phyloP scores from a whole-genome alignment of 2,329 filamentous ascomycete genomes.

The Zelopaecilomyces penicillatus region DNA sequence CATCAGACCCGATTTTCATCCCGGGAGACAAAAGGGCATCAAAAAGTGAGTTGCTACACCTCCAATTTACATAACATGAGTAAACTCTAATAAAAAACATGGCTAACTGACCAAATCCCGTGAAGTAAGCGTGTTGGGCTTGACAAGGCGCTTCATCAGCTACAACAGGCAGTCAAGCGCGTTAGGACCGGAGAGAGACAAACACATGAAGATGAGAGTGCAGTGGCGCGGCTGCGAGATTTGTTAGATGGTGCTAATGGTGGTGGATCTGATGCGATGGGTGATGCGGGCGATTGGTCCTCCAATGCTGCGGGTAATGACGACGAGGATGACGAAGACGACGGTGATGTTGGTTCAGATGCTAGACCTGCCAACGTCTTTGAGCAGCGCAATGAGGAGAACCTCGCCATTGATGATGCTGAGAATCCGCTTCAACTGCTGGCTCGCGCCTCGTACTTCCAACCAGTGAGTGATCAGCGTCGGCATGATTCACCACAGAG shows the following conservation, averaged over 20 bases:
- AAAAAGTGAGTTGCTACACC: constrained; percentile 51
- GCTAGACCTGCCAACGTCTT: constrained; percentile 12
- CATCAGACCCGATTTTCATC: constrained; percentile 62
- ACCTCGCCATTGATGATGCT: constrained; percentile 59
- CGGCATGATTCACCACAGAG: constrained; percentile 19
- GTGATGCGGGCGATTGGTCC: constrained; percentile 12
- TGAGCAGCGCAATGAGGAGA: constrained; percentile 33
- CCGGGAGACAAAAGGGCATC: constrained; percentile 66
- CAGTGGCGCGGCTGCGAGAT: constrained; percentile 34
- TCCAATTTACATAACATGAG: too few species aligned
- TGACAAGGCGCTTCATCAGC: constrained; percentile 66
- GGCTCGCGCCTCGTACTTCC: constrained; percentile 62
- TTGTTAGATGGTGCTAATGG: constrained; percentile 26
- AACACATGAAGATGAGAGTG: constrained; percentile 35
- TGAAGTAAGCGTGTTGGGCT: constrained; percentile 63
- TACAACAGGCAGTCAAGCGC: constrained; percentile 59
- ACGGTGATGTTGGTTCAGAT: constrained; percentile 19
- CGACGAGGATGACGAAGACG: constrained; percentile 23
- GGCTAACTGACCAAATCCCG: not conserved
- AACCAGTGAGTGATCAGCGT: constrained; percentile 37
- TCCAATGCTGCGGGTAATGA: constrained; percentile 20
- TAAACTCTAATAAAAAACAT: not conserved
- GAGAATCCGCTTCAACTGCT: constrained; percentile 68
- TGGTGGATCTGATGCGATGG: constrained; percentile 13
- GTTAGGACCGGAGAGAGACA: constrained; percentile 36